Evolutionary conservation across 2,329 filamentous ascomycete genomes (phyloP), one percentile per base, ranked within the genome.

Genomic region (Neonectria coccinea): DNA sequence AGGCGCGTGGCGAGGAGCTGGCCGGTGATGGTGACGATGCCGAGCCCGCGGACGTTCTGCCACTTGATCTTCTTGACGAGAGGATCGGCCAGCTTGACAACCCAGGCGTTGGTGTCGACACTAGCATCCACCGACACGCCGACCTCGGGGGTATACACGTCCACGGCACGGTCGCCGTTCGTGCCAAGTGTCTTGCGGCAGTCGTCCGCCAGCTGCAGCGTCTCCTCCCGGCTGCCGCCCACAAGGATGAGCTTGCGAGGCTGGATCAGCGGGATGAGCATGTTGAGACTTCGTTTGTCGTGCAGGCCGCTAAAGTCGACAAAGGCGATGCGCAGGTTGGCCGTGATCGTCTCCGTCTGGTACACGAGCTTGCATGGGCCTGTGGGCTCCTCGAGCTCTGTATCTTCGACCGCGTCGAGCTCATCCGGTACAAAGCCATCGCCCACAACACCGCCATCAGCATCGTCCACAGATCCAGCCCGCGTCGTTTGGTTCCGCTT

Each of bases 81-180:
- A 48, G 88, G 83, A 70, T 95, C 92, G 53, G 93, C 94, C 18
- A 99, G 86, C 79, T 94, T 97, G 65, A 99, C 92, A 25, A 92
- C 91, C 96, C 97, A 99, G 4, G 96, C 94, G 76, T 98, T 97
- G 5, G 95, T 98, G 77, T 99, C 96, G 45, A 98, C 95, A 74
- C 94, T 97, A 12, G 95, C 96, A 78, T 99, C 91, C 45, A 99
- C 86, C 14, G 85, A 83, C 36, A 86, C 83, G 25, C 94, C 94
- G n/a, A 92, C 83, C 10, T 82, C 79, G 1, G 96, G 96, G 0
- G 93, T 94, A 76, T 95, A 95, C 5, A 99, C 92, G 67, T 94
- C 90, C 39, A 89, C 85, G 18, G 83, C 81, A 50, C 81, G 72
- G 41, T 84, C 83, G 45, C 81, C 82, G 6, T 82, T 81, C 12